Percentiles rank a stretch among this genome's conserved stretches.
These are phyloP conservation scores for Cercophora scortea DNA, from an alignment of 495 filamentous ascomycete genomes.

Conservation along the genomic window DNA sequence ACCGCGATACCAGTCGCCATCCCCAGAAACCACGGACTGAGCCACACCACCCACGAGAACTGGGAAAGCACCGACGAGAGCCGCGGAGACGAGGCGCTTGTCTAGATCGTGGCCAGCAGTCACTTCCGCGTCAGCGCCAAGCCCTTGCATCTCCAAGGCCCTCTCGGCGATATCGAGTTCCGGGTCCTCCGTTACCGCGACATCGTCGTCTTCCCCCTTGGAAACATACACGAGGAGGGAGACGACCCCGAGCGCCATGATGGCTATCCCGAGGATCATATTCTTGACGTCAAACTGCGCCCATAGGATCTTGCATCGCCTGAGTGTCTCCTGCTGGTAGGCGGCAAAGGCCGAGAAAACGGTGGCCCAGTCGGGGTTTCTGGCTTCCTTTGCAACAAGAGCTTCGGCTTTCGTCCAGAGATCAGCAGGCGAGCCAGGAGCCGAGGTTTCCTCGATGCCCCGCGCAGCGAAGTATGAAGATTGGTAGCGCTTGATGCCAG, in stretches of 20 bases:
- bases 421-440: slow-evolving; percentile 43
- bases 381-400: slow-evolving; percentile 11
- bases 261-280: slow-evolving; percentile 70
- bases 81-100: slow-evolving; percentile 27
- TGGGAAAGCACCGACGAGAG: slow-evolving; percentile 22
- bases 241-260: slow-evolving; percentile 59
- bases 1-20: slow-evolving; percentile 32
- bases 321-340: slow-evolving; percentile 72
- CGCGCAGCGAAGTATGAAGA: slow-evolving; percentile 47
- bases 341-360: slow-evolving; percentile 54
- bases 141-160: slow-evolving; percentile 30
- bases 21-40: slow-evolving; percentile 19
- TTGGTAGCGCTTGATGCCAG: slow-evolving; percentile 87
- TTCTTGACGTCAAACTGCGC: slow-evolving; percentile 78
- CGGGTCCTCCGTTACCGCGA: slow-evolving; percentile 31
- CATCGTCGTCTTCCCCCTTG: slow-evolving; percentile 36
- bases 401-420: slow-evolving; percentile 49
- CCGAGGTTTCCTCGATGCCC: slow-evolving; percentile 52
- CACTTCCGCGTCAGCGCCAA: slow-evolving; percentile 17
- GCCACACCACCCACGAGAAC: slow-evolving; percentile 18
- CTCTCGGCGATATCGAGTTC: slow-evolving; percentile 38
- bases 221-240: slow-evolving; percentile 64
- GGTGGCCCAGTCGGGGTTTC: slow-evolving; percentile 24
- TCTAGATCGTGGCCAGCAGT: slow-evolving; percentile 23
- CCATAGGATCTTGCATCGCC: slow-evolving; percentile 80